Percentiles rank a stretch among this genome's conserved stretches.
Conservation (phyloP, 345 rosid species). For the Eucalyptus sp. region DNA sequence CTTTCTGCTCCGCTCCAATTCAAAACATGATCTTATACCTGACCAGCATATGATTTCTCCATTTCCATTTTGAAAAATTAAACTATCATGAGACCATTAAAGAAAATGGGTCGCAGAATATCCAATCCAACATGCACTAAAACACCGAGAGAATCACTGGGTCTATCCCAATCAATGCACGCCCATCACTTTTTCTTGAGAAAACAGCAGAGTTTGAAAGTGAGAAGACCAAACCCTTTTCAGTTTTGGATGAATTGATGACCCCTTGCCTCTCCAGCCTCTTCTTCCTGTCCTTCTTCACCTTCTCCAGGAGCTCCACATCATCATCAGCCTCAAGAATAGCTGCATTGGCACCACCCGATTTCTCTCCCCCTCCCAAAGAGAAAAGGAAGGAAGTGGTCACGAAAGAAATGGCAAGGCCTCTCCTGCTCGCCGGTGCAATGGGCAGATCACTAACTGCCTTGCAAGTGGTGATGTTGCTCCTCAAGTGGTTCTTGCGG, state of each 20-base stretch:
- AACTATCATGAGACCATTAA: neutral
- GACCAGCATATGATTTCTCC: neutral
- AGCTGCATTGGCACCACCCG: conserved; percentile 52
- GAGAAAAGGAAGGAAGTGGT: conserved; percentile 26
- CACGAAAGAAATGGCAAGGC: conserved; percentile 35
- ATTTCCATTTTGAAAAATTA: neutral
- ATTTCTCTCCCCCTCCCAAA: conserved; percentile 5
- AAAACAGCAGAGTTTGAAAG: neutral
- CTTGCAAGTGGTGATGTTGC: conserved; percentile 16
- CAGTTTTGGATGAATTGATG: conserved; percentile 55
- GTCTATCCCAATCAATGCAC: neutral
- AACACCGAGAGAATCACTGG: neutral
- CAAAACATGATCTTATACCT: neutral
- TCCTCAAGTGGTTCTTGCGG: conserved; percentile 7
- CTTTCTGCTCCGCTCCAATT: neutral
- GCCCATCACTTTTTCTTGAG: neutral
- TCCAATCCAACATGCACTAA: neutral
- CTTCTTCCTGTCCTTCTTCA: conserved; percentile 72
- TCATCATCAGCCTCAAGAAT: conserved; percentile 92
- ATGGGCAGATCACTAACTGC: conserved; percentile 15
- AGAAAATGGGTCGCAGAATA: neutral
- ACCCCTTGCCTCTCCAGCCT: conserved; percentile 80
- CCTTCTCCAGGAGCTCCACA: conserved; percentile 77
- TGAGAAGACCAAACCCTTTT: conserved; percentile 37
- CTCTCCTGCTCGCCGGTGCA: conserved; percentile 31